Conservation (phyloP, 2,329 filamentous ascomycete species). For the Trichoderma cornu-damae region DNA sequence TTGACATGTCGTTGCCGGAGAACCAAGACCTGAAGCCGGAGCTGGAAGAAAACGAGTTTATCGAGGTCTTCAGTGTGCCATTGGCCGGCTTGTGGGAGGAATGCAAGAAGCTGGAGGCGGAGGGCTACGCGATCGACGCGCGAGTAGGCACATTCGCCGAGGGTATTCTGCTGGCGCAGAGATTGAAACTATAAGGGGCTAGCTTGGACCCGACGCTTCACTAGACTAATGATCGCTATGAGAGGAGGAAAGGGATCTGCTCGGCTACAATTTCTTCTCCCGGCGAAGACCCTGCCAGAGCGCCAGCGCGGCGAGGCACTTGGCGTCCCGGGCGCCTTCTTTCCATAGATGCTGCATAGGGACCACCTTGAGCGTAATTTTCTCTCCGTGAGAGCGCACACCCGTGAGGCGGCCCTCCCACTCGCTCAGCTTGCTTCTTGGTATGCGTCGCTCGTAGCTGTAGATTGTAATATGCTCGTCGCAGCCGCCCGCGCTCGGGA, state of each 20-base stretch:
- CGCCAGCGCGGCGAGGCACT: conserved; percentile 54
- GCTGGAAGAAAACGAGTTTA: conserved; percentile 76
- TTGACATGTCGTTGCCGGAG: conserved; percentile 63
- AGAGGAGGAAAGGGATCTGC: not conserved
- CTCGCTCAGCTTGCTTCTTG: conserved; percentile 44
- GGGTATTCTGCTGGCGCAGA: conserved; percentile 67
- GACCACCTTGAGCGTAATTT: conserved; percentile 57
- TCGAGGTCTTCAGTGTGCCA: conserved; percentile 69
- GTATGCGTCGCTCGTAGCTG: conserved; percentile 49
- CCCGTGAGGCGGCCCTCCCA: conserved; percentile 57
- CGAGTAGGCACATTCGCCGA: conserved; percentile 73
- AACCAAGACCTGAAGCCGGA: conserved; percentile 65
- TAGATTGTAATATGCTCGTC: conserved; percentile 58
- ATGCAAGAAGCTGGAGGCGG: conserved; percentile 59
- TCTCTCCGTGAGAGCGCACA: conserved; percentile 53
- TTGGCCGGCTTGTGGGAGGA: conserved; percentile 60
- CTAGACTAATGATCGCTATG: not conserved
- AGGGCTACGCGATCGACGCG: conserved; percentile 76
- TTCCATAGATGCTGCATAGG: conserved; percentile 53
- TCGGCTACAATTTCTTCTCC: conserved; percentile 39
- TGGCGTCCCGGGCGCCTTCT: conserved; percentile 53
- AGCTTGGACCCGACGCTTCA: not conserved
- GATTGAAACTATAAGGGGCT: conserved; percentile 40
- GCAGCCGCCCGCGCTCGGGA: conserved; percentile 54
- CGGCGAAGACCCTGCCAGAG: conserved; percentile 53